These are phyloP conservation scores for Somion occarium DNA, from an alignment of 1,284 basidiomycete genomes.

Conservation along the genomic window DNA sequence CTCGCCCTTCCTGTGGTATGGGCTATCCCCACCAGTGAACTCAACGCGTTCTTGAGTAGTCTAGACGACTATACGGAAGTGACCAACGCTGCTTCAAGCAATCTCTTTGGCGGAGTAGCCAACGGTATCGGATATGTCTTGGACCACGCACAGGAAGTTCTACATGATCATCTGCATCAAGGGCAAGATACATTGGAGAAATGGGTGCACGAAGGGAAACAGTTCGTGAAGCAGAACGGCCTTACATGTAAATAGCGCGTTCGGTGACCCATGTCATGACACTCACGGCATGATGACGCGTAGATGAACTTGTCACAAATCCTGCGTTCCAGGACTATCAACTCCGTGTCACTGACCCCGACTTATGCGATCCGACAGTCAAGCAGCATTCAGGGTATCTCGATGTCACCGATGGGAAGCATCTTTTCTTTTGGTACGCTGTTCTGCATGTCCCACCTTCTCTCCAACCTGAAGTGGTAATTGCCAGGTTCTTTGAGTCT, in stretches of 20 bases:
- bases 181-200: slow-evolving; percentile 43
- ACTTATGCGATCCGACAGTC: slow-evolving; percentile 78
- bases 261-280: not conserved
- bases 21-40: slow-evolving; percentile 24
- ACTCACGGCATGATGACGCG: not conserved
- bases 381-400: slow-evolving; percentile 89
- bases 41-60: slow-evolving; percentile 29
- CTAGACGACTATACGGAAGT: slow-evolving; percentile 18
- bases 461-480: not conserved
- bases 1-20: slow-evolving; percentile 17
- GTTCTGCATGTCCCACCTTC: slow-evolving; percentile 5
- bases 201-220: slow-evolving; percentile 53
- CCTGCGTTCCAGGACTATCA: slow-evolving; percentile 66
- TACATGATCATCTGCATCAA: slow-evolving; percentile 31
- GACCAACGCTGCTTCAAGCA: slow-evolving; percentile 6
- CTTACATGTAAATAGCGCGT: slow-evolving; percentile 46
- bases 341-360: slow-evolving; percentile 68
- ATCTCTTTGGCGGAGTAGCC: slow-evolving; percentile 21
- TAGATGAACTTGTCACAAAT: slow-evolving; percentile 75
- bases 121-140: slow-evolving; percentile 30
- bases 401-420: slow-evolving; percentile 81
- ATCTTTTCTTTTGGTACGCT: slow-evolving; percentile 82
- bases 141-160: slow-evolving; percentile 35
- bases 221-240: slow-evolving; percentile 63
- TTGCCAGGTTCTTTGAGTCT: slow-evolving; percentile 78